Evolutionary conservation across 352 stramenopile genomes (phyloP).

Genomic region (Globisporangium mamillatum): DNA sequence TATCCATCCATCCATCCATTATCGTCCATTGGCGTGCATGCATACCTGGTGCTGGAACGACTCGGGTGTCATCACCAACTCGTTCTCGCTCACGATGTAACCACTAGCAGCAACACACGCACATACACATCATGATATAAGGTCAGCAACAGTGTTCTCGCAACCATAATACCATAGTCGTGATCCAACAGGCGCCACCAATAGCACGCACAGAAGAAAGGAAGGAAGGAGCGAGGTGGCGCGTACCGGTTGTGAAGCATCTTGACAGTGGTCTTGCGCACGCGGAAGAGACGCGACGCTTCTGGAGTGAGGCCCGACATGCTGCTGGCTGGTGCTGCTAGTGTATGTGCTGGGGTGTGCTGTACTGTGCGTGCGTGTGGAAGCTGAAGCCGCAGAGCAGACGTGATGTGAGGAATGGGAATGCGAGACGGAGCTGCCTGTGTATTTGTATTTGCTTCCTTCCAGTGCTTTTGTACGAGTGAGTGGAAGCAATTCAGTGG

Average conservation of each 20-base stretch:
- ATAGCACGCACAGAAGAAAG: background rate
- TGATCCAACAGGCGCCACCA: background rate
- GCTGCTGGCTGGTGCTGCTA: background rate
- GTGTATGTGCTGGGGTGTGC: background rate
- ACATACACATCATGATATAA: background rate
- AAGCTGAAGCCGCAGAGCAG: background rate
- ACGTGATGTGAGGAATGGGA: background rate
- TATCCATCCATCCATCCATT: background rate
- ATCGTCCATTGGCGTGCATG: background rate
- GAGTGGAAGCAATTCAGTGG: constrained; percentile 1
- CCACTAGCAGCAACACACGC: constrained; percentile 54
- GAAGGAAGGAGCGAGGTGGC: background rate
- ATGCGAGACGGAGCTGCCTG: background rate
- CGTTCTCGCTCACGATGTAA: constrained; percentile 97
- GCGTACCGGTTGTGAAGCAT: constrained; percentile 91
- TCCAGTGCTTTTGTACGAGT: background rate
- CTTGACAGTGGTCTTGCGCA: constrained; percentile 95
- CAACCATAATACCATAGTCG: background rate
- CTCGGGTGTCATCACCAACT: constrained; percentile 94
- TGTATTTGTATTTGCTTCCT: background rate
- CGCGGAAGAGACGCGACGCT: constrained; percentile 89
- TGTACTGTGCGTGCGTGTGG: background rate
- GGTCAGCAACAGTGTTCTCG: background rate
- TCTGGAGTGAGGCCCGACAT: constrained; percentile 83
- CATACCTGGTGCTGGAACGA: constrained; percentile 87